Conservation (phyloP, 169 alveolate species). For the Plasmodium cynomolgi region DNA sequence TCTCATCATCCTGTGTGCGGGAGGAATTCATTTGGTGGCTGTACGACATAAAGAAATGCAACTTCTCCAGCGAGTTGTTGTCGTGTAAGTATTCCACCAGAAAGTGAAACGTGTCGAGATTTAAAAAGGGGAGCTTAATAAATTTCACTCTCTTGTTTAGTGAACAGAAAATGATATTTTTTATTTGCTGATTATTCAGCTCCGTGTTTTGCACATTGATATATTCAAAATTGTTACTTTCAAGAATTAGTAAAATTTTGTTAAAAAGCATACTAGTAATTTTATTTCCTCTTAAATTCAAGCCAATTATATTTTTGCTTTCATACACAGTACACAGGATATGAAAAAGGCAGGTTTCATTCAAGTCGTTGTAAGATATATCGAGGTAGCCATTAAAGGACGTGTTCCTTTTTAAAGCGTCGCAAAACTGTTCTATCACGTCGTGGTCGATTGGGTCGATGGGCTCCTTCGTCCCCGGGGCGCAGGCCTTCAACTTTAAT, state of each 20-base stretch:
- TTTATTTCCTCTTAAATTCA: constrained; percentile 47
- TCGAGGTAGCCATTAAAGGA: constrained; percentile 30
- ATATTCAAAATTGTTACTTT: constrained; percentile 28
- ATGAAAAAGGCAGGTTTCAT: constrained; percentile 37
- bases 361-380: constrained; percentile 42
- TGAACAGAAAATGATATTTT: constrained; percentile 36
- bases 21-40: background rate
- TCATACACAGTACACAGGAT: constrained; percentile 30
- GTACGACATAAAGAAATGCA: constrained; percentile 13
- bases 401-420: constrained; percentile 36
- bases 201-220: constrained; percentile 48
- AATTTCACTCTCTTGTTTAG: constrained; percentile 9
- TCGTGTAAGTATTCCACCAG: constrained; percentile 19
- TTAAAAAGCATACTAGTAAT: constrained; percentile 48
- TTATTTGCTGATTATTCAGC: constrained; percentile 40
- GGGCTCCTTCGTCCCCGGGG: background rate
- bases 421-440: constrained; percentile 55
- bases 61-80: constrained; percentile 6
- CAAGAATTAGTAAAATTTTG: constrained; percentile 44
- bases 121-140: constrained; percentile 30
- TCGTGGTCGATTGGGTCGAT: constrained; percentile 46
- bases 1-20: constrained; percentile 7
- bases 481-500: constrained; percentile 9
- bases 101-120: constrained; percentile 7
- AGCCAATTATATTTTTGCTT: constrained; percentile 31